These are phyloP conservation scores for Boeremia exigua DNA, from an alignment of 2,329 filamentous ascomycete species.

Conservation along the genomic window DNA sequence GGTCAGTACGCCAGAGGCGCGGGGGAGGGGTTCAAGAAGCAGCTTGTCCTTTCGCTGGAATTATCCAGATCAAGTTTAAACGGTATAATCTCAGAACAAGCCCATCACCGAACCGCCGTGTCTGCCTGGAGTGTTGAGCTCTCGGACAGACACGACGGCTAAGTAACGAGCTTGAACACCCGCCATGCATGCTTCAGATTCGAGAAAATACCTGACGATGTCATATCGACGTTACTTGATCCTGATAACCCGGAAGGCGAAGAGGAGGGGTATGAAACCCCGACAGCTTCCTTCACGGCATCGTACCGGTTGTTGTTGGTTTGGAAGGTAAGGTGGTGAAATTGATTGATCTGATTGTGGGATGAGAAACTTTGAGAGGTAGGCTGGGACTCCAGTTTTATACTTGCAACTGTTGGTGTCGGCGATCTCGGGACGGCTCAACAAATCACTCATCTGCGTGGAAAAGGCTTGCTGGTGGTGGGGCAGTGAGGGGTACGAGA, in stretches of 20 bases:
- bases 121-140: conserved; percentile 70
- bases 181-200: conserved; percentile 48
- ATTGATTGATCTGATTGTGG: not conserved
- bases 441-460: conserved; percentile 14
- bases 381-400: not conserved
- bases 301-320: conserved; percentile 10
- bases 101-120: conserved; percentile 71
- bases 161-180: conserved; percentile 42
- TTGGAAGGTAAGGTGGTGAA: not conserved
- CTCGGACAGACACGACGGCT: conserved; percentile 61
- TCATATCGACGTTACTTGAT: conserved; percentile 10
- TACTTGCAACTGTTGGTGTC: not conserved
- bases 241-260: not conserved
- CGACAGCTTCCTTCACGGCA: conserved; percentile 10
- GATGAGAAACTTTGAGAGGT: not conserved
- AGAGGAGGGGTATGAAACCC: not conserved
- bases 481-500: conserved; percentile 14
- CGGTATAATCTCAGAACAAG: conserved; percentile 85
- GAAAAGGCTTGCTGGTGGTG: not conserved
- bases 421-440: not conserved
- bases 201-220: conserved; percentile 18
- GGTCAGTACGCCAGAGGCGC: conserved; percentile 34
- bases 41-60: conserved; percentile 99
- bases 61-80: conserved; percentile 98
- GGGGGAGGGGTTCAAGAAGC: conserved; percentile 59